A percentile compares a stretch with the other conserved stretches of the same genome.
phyloP scores from a whole-genome alignment of 2,329 filamentous ascomycete species.

The Curvularia eragrostidis region DNA sequence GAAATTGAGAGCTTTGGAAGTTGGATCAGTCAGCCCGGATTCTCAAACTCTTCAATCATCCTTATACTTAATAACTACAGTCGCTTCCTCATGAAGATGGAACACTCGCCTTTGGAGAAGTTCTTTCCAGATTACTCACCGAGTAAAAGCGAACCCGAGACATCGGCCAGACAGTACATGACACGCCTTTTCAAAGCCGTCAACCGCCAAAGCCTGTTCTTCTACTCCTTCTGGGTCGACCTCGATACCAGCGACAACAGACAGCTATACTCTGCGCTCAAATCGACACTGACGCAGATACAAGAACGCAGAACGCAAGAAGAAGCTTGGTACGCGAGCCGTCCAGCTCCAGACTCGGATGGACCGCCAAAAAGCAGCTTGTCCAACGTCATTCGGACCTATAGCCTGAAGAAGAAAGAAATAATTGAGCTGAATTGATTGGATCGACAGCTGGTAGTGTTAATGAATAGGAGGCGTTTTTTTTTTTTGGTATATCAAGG shows the following conservation, averaged over 20 bases:
- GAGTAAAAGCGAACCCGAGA: slow-evolving; percentile 29
- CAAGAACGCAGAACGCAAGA: slow-evolving; percentile 26
- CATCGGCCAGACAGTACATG: slow-evolving; percentile 42
- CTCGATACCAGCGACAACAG: slow-evolving; percentile 46
- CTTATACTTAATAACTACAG: slow-evolving; percentile 47
- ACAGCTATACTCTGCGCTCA: slow-evolving; percentile 45
- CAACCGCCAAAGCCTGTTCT: slow-evolving; percentile 37
- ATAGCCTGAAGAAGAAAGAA: slow-evolving; percentile 5
- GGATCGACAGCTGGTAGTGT: neutral
- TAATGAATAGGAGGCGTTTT: neutral
- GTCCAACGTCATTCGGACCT: neutral
- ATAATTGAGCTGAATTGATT: neutral
- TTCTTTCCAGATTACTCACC: slow-evolving; percentile 42
- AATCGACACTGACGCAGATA: slow-evolving; percentile 44
- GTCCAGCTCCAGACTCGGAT: neutral
- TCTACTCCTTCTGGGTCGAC: slow-evolving; percentile 50
- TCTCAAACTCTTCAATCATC: slow-evolving; percentile 38
- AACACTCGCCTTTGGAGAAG: slow-evolving; percentile 36
- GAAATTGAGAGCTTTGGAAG: slow-evolving; percentile 43
- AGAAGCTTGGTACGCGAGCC: neutral
- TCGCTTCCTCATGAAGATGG: slow-evolving; percentile 43
- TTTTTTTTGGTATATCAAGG: neutral
- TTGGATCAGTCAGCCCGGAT: slow-evolving; percentile 40
- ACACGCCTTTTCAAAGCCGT: slow-evolving; percentile 41
- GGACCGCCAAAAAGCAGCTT: neutral